Base-by-base conservation (phyloP, 2,329 filamentous ascomycete species). In the Stachybotrys echinatus region DNA sequence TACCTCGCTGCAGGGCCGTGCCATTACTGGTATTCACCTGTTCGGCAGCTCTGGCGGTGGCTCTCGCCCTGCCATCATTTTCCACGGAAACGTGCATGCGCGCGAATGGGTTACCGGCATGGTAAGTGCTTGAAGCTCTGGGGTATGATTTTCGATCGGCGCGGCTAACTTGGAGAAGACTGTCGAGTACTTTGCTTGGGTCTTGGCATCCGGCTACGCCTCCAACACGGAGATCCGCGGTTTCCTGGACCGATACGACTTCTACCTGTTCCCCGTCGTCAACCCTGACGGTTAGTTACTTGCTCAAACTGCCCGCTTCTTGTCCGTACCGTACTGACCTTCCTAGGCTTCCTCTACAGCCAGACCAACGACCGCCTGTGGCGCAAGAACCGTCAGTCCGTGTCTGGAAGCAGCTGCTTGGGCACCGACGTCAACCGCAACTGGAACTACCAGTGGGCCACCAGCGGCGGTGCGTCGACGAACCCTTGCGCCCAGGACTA, bases 201-300 rank as follows among this genome's bases (percentile, higher is more conserved):
- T 68, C n/a, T 66, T 83, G 27, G 62, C 81, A 17, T 65, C 66
- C 43, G 68, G 70, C 46, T 79, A 78, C 56, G 59, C 56, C 40
- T 62, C 64, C 17, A 58, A 64, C 19, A 56, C 65, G n/a, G 61
- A 66, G 10, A 62, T 74, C 42, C 70, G 64, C 43, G 61, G 63
- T 1, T 74, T 78, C 52, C 70, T 85, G 45, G 74, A 84, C 65
- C 77, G 73, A 50, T 84, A 82, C 61, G 84, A 87, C 67, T 84
- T 82, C 57, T 84, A 82, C 65, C 74, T 86, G 57, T 74, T 84
- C 55, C 80, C 81, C 6, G 65, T 83, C 21, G 77, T 81, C 27
- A 84, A 84, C 60, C 78, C 79, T 1, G 80, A 84, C 55, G 79
- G 74, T 75, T 61, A 56, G 66, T 48, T n/a, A n/a, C n/a, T n/a